Percentiles rank a stretch among this genome's conserved stretches.
Conservation (phyloP, 768 basidiomycete species). For the Suillus sp. region DNA sequence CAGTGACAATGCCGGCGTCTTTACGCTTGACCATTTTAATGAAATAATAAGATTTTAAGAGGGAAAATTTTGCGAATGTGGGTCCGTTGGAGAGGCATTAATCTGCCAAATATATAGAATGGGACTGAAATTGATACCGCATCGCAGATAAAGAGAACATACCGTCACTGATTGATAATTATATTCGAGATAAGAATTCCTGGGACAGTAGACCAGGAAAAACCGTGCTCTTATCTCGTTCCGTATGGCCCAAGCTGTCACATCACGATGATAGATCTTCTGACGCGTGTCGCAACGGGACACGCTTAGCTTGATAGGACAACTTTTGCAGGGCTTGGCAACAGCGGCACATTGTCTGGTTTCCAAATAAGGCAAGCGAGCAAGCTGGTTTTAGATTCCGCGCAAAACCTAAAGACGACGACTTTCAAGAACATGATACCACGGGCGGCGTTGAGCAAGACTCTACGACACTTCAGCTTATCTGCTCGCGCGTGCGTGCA, state of each 20-base stretch:
- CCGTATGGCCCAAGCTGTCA: background rate
- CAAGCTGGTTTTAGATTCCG: background rate
- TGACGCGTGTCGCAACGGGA: background rate
- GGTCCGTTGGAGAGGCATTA: background rate
- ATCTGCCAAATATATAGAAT: background rate
- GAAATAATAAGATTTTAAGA: conserved; percentile 2
- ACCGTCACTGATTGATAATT: background rate
- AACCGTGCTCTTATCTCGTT: conserved; percentile 1
- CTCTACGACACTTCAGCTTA: conserved; percentile 48
- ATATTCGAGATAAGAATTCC: background rate
- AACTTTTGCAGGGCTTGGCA: background rate
- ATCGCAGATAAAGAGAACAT: too few relatives aligned
- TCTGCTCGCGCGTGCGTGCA: conserved; percentile 50
- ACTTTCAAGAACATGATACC: conserved; percentile 16
- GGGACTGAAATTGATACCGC: background rate
- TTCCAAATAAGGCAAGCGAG: background rate
- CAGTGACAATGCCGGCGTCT: conserved; percentile 3
- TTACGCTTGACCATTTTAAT: conserved; percentile 13
- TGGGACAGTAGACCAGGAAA: background rate
- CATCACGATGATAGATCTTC: too few relatives aligned
- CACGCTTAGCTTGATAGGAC: background rate
- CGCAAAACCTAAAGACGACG: background rate
- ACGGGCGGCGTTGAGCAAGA: conserved; percentile 21
- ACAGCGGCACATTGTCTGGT: too few relatives aligned
- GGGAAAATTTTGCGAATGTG: background rate